Evolutionary conservation across 306 rosid species (phyloP).

Genomic region (Spatholobus suberectus): DNA sequence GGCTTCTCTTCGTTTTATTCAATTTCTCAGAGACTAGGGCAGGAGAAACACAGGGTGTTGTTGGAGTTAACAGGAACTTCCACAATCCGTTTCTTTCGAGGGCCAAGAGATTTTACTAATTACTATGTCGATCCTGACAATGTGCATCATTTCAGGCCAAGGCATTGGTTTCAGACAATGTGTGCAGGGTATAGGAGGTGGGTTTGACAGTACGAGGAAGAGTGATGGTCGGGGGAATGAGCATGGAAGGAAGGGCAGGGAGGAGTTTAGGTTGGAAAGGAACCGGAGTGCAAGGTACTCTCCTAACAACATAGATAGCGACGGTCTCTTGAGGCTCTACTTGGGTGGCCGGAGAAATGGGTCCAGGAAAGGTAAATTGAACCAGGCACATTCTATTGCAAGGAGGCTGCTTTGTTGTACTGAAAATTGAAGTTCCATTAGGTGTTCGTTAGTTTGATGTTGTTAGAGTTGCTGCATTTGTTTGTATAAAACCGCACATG

Average conservation of each 20-base stretch:
- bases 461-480: slow-evolving; percentile 62
- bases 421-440: slow-evolving; percentile 49
- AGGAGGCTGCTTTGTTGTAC: slow-evolving; percentile 80
- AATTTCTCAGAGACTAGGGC: no score
- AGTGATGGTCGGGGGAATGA: slow-evolving; percentile 57
- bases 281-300: slow-evolving; percentile 83
- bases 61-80: no score
- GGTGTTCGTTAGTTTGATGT: slow-evolving; percentile 64
- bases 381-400: slow-evolving; percentile 84
- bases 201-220: slow-evolving; percentile 68
- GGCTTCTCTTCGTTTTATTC: background rate
- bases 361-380: slow-evolving; percentile 65
- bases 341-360: slow-evolving; percentile 74
- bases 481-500: slow-evolving; percentile 74
- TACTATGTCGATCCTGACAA: no score
- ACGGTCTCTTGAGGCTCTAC: slow-evolving; percentile 72
- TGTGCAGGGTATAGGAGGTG: slow-evolving; percentile 48
- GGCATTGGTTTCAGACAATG: no score
- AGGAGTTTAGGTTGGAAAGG: slow-evolving; percentile 79
- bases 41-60: no score
- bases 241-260: slow-evolving; percentile 65
- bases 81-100: no score
- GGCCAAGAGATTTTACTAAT: no score
- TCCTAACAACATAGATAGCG: slow-evolving; percentile 60
- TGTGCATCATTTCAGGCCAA: no score